Evolutionary conservation across 129 eudicot species (phyloP), one percentile per base, ranked within the genome.

Genomic region (Mikania micrantha): DNA sequence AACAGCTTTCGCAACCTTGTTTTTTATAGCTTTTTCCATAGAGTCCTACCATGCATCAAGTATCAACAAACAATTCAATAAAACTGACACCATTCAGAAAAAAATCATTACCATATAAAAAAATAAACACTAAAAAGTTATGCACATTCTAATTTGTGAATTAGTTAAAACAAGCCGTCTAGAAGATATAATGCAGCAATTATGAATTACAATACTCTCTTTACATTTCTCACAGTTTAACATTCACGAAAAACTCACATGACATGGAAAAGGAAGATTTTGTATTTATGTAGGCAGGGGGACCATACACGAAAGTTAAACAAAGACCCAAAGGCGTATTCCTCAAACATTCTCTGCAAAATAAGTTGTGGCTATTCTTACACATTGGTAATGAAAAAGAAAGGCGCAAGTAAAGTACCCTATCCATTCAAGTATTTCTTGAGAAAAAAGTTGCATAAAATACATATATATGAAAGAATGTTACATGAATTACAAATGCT

Each of bases 1-100:
- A 54, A 94, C 99, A 36, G 99, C 99, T 85, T 94, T 94, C 25
- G 99, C 94, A 57, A 94, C 97, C 83, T 94, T 94, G 70, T 84
- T 75, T 77, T 94, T 94, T 44, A 94, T 94, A 41, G 95, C 99
- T 84, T 94, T 94, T 75, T 94, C 99, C 99, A 94, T 94, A 22
- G 97, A 91, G 81, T 94, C 99, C 99, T 90, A 78, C n/a, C n/a
- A n/a, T n/a, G n/a, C n/a, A n/a, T 52, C 71, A 74, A 41, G 36
- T 32, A 32, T 52, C 71, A 74, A 41, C 19, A 69, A 50, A 32
- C 15, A 78, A 48, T 27, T 31, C 62, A 28, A 11, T 29, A 58
- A 58, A 35, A 34, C 28, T 15, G n/a, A 16, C 9, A 65, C 32
- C 60, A 22, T 56, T 15, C 60, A 40, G 20, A 47, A 8, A 72